Evolutionary conservation across 441 rosid genomes (phyloP).

Genomic region (Aquilaria agallochum): DNA sequence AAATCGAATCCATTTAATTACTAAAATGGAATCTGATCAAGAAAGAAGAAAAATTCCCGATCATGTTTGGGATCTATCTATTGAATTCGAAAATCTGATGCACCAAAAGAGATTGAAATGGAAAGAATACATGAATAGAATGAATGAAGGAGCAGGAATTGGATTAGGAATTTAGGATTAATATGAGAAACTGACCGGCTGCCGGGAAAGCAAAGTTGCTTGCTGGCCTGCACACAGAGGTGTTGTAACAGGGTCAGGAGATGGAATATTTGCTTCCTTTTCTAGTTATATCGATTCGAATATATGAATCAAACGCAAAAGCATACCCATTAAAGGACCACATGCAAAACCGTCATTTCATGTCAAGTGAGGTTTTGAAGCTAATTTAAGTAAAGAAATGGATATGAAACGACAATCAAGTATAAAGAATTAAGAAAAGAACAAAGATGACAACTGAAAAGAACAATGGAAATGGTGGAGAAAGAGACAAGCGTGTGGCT

Average conservation of each 20-base stretch:
- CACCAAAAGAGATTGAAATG: too few species aligned
- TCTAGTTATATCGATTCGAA: constrained; percentile 29
- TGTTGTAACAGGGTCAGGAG: constrained; percentile 55
- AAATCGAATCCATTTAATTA: too few species aligned
- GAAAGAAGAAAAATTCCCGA: background rate
- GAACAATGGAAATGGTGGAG: constrained; percentile 16
- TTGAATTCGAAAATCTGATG: too few species aligned
- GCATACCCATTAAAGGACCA: too few species aligned
- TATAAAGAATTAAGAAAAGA: constrained; percentile 1
- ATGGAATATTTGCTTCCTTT: constrained; percentile 75
- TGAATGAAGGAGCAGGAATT: background rate
- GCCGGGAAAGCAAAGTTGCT: constrained; percentile 82
- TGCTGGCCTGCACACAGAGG: constrained; percentile 76
- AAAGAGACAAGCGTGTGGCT: constrained; percentile 18
- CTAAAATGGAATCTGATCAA: constrained; percentile 15
- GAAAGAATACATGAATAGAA: background rate
- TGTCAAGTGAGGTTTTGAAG: background rate
- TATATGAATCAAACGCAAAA: background rate
- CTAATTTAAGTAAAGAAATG: constrained; percentile 1
- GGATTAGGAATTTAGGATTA: background rate
- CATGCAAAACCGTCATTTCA: too few species aligned
- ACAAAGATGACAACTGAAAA: background rate
- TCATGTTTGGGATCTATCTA: background rate
- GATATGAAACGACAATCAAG: background rate
- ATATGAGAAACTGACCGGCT: constrained; percentile 52